Evolutionary conservation across 176 grass and related monocot genomes (phyloP).

Genomic region (Lolium rigidum): DNA sequence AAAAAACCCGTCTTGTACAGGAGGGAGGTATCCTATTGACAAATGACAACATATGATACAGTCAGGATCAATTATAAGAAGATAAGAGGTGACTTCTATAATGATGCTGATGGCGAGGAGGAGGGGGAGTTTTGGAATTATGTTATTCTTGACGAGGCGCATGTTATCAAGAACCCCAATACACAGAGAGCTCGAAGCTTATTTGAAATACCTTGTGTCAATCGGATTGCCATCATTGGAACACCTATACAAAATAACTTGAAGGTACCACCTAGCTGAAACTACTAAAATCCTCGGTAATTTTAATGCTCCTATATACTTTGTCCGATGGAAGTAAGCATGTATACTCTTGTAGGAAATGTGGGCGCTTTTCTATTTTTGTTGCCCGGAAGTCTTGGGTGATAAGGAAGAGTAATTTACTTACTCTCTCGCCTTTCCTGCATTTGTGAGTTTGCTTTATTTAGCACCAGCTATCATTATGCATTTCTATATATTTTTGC

Average conservation of each 20-base stretch:
- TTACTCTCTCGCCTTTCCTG: conserved; percentile 32
- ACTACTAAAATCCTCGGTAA: too few species aligned
- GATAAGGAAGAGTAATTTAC: conserved; percentile 71
- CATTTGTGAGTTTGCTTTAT: conserved; percentile 1
- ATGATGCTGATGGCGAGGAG: conserved; percentile 38
- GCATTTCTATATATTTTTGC: conserved; percentile 40
- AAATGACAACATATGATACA: conserved; percentile 89
- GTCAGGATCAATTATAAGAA: conserved; percentile 75
- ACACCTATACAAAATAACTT: too few species aligned
- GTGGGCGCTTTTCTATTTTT: conserved; percentile 89
- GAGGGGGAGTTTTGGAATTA: conserved; percentile 79
- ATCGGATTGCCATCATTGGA: too few species aligned
- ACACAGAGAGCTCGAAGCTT: conserved; percentile 25
- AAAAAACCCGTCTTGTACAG: conserved; percentile 56
- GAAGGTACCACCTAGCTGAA: too few species aligned
- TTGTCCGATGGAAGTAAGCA: neutral
- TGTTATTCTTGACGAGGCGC: conserved; percentile 82
- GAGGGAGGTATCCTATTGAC: conserved; percentile 77
- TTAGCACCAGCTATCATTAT: conserved; percentile 16
- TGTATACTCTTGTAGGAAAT: conserved; percentile 72
- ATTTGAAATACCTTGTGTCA: too few species aligned
- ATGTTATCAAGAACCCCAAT: conserved; percentile 78
- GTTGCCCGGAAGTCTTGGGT: conserved; percentile 81
- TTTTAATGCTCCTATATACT: too few species aligned
- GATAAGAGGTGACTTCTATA: conserved; percentile 56